Base-by-base conservation (phyloP, 441 rosid genomes). In the Flueggea neowawraea region DNA sequence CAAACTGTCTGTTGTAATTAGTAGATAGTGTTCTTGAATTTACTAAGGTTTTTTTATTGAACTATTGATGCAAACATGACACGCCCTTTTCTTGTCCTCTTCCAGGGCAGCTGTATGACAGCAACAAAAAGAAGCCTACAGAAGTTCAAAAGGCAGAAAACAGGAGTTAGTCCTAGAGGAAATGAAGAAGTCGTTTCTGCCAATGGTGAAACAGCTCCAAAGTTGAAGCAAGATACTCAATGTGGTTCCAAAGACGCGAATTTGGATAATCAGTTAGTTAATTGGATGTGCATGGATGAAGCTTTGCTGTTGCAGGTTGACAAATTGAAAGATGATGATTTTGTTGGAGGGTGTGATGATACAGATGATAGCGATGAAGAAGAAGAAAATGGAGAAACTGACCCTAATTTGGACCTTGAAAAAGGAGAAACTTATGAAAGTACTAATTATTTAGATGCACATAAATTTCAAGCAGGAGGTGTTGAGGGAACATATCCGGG, bases 261-360 rank as follows among this genome's bases (percentile, higher is more conserved):
- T 54, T 49, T 28, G 4, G 63, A 68, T 56, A 72, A 59, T 60
- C 59, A 14, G 28, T 52, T 81, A 56, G 82, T 84, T 57, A 73
- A 66, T 67, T 75, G 77, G 82, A 79, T 75, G 77, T 71, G 73
- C 73, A 63, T 61, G 72, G 77, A 79, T 54, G 80, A 76, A 11
- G 62, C 71, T 16, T 69, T 56, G 52, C 56, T 74, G 68, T 62
- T 50, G 66, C 67, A 61, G 61, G 45, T 15, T 58, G 79, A 70
- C 60, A 70, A 67, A 31, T 13, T 39, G 15, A 75, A 81, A 65
- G 68, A 72, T 14, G 44, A 62, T 17, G 75, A 73, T n/a, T 54
- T 61, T 44, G 63, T 58, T 57, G 73, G 54, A 13, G 76, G 60
- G 28, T 60, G 54, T 43, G 72, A 73, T 65, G 79, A 77, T 44